Evolutionary conservation across 163 green algal genomes (phyloP).

Genomic region (Chlorella variabilis): DNA sequence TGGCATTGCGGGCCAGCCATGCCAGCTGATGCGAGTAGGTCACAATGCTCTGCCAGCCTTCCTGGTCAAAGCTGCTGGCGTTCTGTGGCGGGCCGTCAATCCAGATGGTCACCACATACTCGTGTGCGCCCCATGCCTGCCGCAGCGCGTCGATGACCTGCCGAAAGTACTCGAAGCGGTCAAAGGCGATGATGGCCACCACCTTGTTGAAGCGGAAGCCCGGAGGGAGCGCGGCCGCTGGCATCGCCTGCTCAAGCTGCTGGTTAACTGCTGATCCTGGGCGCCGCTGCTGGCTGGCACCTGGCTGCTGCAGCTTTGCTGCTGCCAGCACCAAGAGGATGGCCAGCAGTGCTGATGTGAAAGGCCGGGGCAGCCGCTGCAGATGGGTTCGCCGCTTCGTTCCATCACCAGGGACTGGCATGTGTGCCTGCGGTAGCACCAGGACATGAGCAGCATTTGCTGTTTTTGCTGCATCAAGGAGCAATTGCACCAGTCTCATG

Average conservation of each 20-base stretch:
- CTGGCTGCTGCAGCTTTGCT: too few relatives aligned
- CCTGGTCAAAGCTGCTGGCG: not conserved
- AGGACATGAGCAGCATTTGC: too few relatives aligned
- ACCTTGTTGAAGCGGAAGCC: conserved; percentile 28
- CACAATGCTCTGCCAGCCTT: not conserved
- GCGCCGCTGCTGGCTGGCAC: too few relatives aligned
- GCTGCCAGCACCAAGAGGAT: too few relatives aligned
- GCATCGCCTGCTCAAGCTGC: not conserved
- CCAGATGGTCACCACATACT: conserved; percentile 15
- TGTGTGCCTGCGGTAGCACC: too few relatives aligned
- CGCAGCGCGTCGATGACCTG: conserved; percentile 5
- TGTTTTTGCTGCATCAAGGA: too few relatives aligned
- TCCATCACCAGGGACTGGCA: too few relatives aligned
- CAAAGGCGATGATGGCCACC: conserved; percentile 21
- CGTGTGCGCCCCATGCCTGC: conserved; percentile 14
- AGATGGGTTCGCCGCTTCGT: too few relatives aligned
- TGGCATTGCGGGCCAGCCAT: conserved; percentile 21
- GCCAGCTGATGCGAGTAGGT: conserved; percentile 12
- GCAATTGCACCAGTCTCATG: too few relatives aligned
- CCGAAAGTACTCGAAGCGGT: conserved; percentile 27
- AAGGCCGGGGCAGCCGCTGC: too few relatives aligned
- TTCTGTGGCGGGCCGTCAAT: conserved; percentile 12
- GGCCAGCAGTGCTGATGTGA: too few relatives aligned
- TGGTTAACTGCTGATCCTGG: too few relatives aligned
- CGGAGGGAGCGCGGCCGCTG: not conserved